These are phyloP conservation scores for Cutaneotrichosporon sp. DNA, from an alignment of 1,284 basidiomycete genomes.

Conservation along the genomic window DNA sequence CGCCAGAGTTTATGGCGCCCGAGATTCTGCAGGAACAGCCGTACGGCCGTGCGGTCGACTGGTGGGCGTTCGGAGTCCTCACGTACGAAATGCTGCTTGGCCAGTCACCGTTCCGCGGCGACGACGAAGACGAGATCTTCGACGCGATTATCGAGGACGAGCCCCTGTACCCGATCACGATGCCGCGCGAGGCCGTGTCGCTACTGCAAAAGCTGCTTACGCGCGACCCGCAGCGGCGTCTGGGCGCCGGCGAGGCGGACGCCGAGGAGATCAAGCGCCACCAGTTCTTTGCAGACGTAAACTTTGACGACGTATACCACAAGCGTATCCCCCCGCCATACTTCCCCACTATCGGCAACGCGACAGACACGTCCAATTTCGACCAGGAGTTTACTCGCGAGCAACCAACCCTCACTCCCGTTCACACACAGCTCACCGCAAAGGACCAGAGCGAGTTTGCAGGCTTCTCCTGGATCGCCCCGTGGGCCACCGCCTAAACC, in stretches of 20 bases:
- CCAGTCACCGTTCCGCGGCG: conserved; percentile 97
- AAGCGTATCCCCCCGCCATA: conserved; percentile 97
- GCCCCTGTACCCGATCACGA: conserved; percentile 98
- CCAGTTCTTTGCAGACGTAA: conserved; percentile 97
- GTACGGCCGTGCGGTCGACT: conserved; percentile 96
- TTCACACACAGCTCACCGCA: conserved; percentile 87
- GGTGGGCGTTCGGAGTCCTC: conserved; percentile 99
- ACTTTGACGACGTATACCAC: conserved; percentile 89
- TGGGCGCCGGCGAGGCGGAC: conserved; percentile 91
- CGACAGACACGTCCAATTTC: conserved; percentile 64
- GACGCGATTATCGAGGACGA: conserved; percentile 99
- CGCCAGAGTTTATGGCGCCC: conserved; percentile 99
- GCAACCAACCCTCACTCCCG: conserved; percentile 94
- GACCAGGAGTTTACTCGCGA: conserved; percentile 96
- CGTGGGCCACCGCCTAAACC: conserved; percentile 22
- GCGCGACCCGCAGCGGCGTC: conserved; percentile 81
- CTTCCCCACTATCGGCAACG: conserved; percentile 73
- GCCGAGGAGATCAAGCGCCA: conserved; percentile 97
- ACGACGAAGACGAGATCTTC: conserved; percentile 99
- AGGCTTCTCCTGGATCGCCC: conserved; percentile 73
- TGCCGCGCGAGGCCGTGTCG: conserved; percentile 95
- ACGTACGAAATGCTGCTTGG: conserved; percentile 99
- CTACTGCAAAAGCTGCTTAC: conserved; percentile 93
- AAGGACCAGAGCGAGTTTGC: conserved; percentile 93
- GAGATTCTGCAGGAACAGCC: conserved; percentile 98